Evolutionary conservation across 345 rosid genomes (phyloP).

Genomic region (Abelmoschus esculentus): DNA sequence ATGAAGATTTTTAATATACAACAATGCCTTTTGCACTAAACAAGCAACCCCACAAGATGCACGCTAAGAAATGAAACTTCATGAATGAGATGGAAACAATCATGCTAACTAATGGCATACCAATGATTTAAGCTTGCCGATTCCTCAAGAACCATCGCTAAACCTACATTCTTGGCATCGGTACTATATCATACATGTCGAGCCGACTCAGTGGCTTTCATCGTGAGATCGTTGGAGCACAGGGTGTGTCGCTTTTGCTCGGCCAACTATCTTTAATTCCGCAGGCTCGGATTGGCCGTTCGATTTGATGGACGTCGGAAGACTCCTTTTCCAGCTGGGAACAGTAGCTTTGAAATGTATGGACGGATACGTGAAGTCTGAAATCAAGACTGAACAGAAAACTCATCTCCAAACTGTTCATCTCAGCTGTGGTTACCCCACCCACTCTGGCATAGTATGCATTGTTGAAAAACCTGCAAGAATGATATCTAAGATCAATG

Average conservation of each 20-base stretch:
- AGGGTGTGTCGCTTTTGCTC: constrained; percentile 40
- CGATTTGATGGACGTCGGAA: constrained; percentile 37
- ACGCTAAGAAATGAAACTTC: neutral
- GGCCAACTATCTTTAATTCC: constrained; percentile 53
- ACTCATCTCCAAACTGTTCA: constrained; percentile 80
- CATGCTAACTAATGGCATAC: constrained; percentile 1
- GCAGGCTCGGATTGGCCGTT: constrained; percentile 45
- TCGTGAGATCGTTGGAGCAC: constrained; percentile 46
- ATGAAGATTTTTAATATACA: neutral
- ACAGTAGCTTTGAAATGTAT: constrained; percentile 58
- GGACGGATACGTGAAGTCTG: constrained; percentile 67
- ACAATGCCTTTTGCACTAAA: constrained; percentile 1
- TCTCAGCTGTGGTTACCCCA: constrained; percentile 73
- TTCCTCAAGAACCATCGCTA: constrained; percentile 10
- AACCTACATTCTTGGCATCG: constrained; percentile 1
- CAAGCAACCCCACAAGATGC: neutral
- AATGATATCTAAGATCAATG: neutral
- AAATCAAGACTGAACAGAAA: constrained; percentile 74
- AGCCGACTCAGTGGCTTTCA: constrained; percentile 15
- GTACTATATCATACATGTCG: constrained; percentile 7
- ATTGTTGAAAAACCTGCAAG: constrained; percentile 77
- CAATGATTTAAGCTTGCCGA: constrained; percentile 3
- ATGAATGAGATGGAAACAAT: neutral
- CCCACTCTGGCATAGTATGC: constrained; percentile 92
- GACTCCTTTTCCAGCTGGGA: constrained; percentile 52